Conservation (phyloP, 352 stramenopile species). For the Pythium chondricola region DNA sequence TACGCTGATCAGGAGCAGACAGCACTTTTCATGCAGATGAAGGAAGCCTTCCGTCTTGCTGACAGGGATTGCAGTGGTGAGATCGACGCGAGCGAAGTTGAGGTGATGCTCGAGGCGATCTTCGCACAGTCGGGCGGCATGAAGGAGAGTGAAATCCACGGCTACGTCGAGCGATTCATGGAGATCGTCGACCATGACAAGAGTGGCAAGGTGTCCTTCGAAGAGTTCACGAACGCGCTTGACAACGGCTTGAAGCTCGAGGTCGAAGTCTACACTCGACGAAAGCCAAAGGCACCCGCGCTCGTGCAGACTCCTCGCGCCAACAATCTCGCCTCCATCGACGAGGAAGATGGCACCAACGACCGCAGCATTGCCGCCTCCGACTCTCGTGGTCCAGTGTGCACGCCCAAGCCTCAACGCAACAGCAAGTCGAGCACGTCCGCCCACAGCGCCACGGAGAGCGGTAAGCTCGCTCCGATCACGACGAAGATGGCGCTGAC, state of each 20-base stretch:
- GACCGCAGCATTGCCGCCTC: slow-evolving; percentile 1
- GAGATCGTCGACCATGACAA: slow-evolving; percentile 54
- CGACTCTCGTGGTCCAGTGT: background rate
- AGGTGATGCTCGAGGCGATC: slow-evolving; percentile 68
- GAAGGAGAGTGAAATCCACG: slow-evolving; percentile 60
- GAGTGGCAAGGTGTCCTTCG: slow-evolving; percentile 70
- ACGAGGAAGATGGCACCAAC: slow-evolving; percentile 1
- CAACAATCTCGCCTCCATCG: slow-evolving; percentile 4
- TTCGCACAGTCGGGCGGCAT: slow-evolving; percentile 72
- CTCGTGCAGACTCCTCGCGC: slow-evolving; percentile 1
- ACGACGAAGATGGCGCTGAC: slow-evolving; percentile 17
- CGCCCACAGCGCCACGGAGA: no score
- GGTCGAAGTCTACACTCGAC: slow-evolving; percentile 63
- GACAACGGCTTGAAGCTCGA: slow-evolving; percentile 74
- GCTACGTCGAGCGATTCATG: slow-evolving; percentile 76
- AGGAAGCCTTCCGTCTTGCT: slow-evolving; percentile 71
- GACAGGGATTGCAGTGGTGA: slow-evolving; percentile 80
- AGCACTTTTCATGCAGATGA: slow-evolving; percentile 85
- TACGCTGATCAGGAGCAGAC: slow-evolving; percentile 78
- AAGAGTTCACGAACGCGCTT: slow-evolving; percentile 74
- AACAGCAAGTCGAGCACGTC: no score
- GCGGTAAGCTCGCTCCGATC: background rate
- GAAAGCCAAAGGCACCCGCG: slow-evolving; percentile 18
- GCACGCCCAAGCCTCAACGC: slow-evolving; percentile 1
- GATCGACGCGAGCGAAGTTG: slow-evolving; percentile 73